A percentile compares a stretch with the other conserved stretches of the same genome.
These are phyloP conservation scores for Beauveria pseudobassiana DNA, from an alignment of 2,329 filamentous ascomycete species.

Conservation along the genomic window DNA sequence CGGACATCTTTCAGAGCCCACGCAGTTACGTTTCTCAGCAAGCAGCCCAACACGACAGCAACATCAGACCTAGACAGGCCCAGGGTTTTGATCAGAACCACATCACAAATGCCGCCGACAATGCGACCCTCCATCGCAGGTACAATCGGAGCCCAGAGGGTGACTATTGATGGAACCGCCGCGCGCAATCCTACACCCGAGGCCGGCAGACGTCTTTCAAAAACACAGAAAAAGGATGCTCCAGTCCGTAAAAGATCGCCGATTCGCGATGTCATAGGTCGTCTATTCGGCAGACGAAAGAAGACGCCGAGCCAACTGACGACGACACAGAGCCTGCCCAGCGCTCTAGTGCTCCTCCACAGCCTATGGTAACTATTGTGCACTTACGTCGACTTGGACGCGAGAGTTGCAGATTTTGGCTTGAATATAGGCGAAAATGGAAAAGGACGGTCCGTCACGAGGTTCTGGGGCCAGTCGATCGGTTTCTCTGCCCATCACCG, in stretches of 20 bases:
- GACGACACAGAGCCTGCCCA: neutral
- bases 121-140: neutral
- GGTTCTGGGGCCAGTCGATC: conserved; percentile 37
- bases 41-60: neutral
- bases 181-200: neutral
- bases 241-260: conserved; percentile 52
- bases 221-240: conserved; percentile 8
- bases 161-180: neutral
- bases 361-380: conserved; percentile 12
- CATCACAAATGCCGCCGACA: neutral
- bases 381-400: neutral
- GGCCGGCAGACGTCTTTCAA: conserved; percentile 37
- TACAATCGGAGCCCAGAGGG: neutral
- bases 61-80: neutral
- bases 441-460: neutral
- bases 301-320: conserved; percentile 30
- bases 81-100: neutral
- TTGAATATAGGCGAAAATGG: neutral
- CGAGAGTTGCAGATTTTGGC: neutral
- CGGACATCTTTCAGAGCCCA: conserved; percentile 44
- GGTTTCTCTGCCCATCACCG: conserved; percentile 51
- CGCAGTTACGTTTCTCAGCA: neutral
- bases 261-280: conserved; percentile 47
- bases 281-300: conserved; percentile 51
- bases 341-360: conserved; percentile 1